These are phyloP conservation scores for Starmera pachycereana DNA, from an alignment of 805 yeast genomes.

Conservation along the genomic window DNA sequence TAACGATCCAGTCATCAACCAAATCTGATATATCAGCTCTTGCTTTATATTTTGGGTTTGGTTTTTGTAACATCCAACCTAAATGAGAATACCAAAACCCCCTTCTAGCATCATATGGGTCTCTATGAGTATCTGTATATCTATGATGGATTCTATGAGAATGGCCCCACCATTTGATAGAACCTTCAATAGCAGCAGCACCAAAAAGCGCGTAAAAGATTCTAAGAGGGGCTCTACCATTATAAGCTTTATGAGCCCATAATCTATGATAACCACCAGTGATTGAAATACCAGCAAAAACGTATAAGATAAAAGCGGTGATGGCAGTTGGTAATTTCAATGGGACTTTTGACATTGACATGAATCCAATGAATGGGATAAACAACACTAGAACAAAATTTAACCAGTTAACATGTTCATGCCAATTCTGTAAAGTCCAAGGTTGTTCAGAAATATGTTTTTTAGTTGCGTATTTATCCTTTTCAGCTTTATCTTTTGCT, in stretches of 20 bases:
- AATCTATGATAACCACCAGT: conserved; percentile 81
- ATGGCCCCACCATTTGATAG: conserved; percentile 86
- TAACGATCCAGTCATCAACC: conserved; percentile 36
- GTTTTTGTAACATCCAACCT: conserved; percentile 78
- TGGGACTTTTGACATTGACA: conserved; percentile 32
- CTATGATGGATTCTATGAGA: conserved; percentile 81
- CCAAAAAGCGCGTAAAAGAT: conserved; percentile 68
- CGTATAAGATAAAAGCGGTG: conserved; percentile 42
- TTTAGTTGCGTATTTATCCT: conserved; percentile 26
- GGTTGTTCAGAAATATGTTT: conserved; percentile 69
- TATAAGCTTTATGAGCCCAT: conserved; percentile 68
- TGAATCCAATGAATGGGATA: conserved; percentile 47
- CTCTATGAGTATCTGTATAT: conserved; percentile 74
- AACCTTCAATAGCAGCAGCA: conserved; percentile 76
- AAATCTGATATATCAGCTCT: conserved; percentile 76
- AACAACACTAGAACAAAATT: conserved; percentile 54
- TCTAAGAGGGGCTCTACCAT: conserved; percentile 50
- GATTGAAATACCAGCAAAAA: conserved; percentile 60
- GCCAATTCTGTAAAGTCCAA: conserved; percentile 67
- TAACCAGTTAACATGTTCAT: conserved; percentile 69
- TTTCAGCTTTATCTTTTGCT: conserved; percentile 32
- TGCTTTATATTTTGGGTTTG: conserved; percentile 63
- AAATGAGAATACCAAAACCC: conserved; percentile 81
- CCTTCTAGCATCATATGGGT: conserved; percentile 77
- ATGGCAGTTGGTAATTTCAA: conserved; percentile 28